A percentile compares a stretch with the other conserved stretches of the same genome.
phyloP scores from a whole-genome alignment of 1,284 basidiomycete genomes.

The Malassezia vespertilionis region DNA sequence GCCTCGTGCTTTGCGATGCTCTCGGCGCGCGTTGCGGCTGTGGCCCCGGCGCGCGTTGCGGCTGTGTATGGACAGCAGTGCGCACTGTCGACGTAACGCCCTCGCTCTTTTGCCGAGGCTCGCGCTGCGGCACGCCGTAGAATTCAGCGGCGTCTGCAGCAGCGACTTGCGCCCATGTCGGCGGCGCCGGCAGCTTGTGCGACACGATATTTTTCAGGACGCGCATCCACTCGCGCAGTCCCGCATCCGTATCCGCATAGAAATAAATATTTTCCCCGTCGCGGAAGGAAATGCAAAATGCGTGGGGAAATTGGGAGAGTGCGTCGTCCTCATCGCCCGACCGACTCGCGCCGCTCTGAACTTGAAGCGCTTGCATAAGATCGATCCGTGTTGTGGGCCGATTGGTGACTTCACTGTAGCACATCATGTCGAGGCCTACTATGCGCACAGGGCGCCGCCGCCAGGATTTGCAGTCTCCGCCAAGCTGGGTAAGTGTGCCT shows the following conservation, averaged over 20 bases:
- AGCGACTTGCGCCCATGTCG: slow-evolving; percentile 35
- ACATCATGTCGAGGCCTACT: slow-evolving; percentile 73
- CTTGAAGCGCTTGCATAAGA: slow-evolving; percentile 65
- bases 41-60: not conserved
- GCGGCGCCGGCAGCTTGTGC: slow-evolving; percentile 27
- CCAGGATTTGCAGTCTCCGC: slow-evolving; percentile 86
- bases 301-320: slow-evolving; percentile 59
- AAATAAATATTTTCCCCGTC: slow-evolving; percentile 72
- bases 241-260: slow-evolving; percentile 79
- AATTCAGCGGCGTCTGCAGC: not conserved
- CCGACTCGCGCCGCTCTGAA: slow-evolving; percentile 64
- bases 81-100: slow-evolving; percentile 1
- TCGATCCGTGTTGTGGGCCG: slow-evolving; percentile 81
- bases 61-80: not conserved
- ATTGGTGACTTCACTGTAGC: slow-evolving; percentile 88
- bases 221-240: slow-evolving; percentile 73
- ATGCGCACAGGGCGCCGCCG: slow-evolving; percentile 74
- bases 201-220: slow-evolving; percentile 27
- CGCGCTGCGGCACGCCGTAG: slow-evolving; percentile 2
- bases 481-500: slow-evolving; percentile 83
- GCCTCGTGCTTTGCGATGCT: not conserved
- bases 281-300: slow-evolving; percentile 73
- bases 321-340: slow-evolving; percentile 55
- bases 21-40: not conserved
- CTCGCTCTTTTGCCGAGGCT: not conserved